Percentiles rank a stretch among this genome's conserved stretches.
These are phyloP conservation scores for Venturia pyrina DNA, from an alignment of 2,329 filamentous ascomycete genomes.

Conservation along the genomic window DNA sequence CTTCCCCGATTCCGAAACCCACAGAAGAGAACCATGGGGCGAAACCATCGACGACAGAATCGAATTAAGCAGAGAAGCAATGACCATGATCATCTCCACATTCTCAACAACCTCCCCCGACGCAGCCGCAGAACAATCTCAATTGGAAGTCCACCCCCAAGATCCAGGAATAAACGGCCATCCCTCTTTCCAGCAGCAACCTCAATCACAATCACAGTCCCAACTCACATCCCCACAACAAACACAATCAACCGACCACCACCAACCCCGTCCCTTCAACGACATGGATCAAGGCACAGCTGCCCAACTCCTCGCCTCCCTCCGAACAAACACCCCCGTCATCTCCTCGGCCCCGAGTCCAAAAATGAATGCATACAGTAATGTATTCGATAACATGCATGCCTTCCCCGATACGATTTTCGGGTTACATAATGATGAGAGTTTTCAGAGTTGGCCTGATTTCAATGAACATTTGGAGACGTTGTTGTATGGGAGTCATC, in stretches of 20 bases:
- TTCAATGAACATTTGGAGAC: conserved; percentile 9
- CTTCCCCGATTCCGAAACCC: background rate
- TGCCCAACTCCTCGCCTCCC: conserved; percentile 1
- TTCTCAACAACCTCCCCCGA: conserved; percentile 3
- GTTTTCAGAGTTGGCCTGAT: conserved; percentile 9
- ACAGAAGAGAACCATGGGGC: conserved; percentile 7
- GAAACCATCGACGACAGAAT: conserved; percentile 3
- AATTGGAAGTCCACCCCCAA: background rate
- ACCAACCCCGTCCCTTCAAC: background rate
- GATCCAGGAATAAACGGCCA: conserved; percentile 4
- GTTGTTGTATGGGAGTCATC: background rate
- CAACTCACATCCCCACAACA: background rate
- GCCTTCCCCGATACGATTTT: conserved; percentile 10
- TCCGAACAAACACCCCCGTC: conserved; percentile 7
- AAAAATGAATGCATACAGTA: background rate
- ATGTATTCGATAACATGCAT: background rate
- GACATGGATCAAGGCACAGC: conserved; percentile 10
- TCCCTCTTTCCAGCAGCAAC: background rate
- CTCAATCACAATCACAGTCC: background rate
- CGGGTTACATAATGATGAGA: conserved; percentile 9
- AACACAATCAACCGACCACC: background rate
- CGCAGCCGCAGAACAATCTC: conserved; percentile 1
- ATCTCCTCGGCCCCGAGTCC: background rate
- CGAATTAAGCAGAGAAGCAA: conserved; percentile 1
- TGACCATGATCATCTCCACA: conserved; percentile 2